A percentile compares a stretch with the other conserved stretches of the same genome.
Evolutionary conservation across 208 protist genomes (phyloP).

Genomic region (Trypanosoma rangeli): DNA sequence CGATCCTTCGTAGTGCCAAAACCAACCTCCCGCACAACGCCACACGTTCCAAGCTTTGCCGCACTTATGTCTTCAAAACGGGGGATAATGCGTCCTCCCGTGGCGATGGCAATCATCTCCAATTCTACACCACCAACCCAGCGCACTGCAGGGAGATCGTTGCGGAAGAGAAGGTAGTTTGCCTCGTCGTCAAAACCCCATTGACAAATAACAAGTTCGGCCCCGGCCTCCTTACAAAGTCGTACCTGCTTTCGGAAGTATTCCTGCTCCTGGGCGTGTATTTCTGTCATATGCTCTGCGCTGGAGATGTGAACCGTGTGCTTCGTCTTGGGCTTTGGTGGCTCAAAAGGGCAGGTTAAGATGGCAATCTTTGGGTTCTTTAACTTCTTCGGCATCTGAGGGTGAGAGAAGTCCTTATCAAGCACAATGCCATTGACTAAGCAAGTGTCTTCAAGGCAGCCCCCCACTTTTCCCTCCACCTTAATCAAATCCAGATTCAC

Average conservation of each 20-base stretch:
- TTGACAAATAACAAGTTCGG: constrained; percentile 99
- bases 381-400: constrained; percentile 95
- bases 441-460: constrained; percentile 97
- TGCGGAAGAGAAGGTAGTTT: constrained; percentile 99
- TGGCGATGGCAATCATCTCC: constrained; percentile 99
- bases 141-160: constrained; percentile 99
- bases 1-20: constrained; percentile 98
- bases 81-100: constrained; percentile 98
- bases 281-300: constrained; percentile 94
- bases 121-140: constrained; percentile 99
- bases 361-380: constrained; percentile 99
- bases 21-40: constrained; percentile 86
- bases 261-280: constrained; percentile 97
- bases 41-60: constrained; percentile 97
- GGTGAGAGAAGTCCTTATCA: constrained; percentile 99
- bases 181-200: constrained; percentile 99
- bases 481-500: constrained; percentile 99
- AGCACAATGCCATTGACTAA: constrained; percentile 99
- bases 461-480: constrained; percentile 97
- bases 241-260: constrained; percentile 97
- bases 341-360: constrained; percentile 99
- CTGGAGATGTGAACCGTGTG: constrained; percentile 97
- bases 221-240: constrained; percentile 96
- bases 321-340: constrained; percentile 99
- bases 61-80: constrained; percentile 98